Percentiles rank a stretch among this genome's conserved stretches.
Evolutionary conservation across 2,329 filamentous ascomycete genomes (phyloP).

Genomic region (Penicillium rolfsii): DNA sequence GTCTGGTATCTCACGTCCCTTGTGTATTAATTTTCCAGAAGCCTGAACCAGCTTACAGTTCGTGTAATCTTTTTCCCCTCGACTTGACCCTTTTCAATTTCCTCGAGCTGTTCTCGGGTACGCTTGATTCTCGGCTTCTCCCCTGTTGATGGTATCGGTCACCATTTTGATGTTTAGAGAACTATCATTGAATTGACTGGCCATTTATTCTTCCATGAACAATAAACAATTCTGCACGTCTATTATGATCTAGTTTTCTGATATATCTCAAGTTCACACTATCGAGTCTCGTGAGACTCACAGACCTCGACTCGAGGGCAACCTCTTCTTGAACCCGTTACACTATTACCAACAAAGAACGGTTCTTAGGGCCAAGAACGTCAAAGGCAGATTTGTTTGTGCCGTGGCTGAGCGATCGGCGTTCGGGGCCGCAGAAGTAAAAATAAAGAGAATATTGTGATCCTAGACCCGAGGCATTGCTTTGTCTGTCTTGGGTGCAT

Average conservation of each 20-base stretch:
- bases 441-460: conserved; percentile 7
- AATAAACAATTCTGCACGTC: background rate
- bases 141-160: background rate
- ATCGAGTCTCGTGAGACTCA: background rate
- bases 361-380: too few relatives aligned
- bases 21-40: background rate
- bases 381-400: background rate
- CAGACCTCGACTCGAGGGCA: background rate
- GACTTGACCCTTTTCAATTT: background rate
- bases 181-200: background rate
- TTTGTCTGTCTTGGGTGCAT: background rate
- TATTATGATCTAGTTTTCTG: background rate
- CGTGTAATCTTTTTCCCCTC: background rate
- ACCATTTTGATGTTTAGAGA: background rate
- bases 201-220: background rate
- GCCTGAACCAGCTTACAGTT: background rate
- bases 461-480: background rate
- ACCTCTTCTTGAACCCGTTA: background rate
- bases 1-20: background rate
- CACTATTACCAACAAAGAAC: background rate
- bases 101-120: background rate
- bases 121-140: background rate
- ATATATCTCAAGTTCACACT: background rate
- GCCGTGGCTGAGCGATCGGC: background rate
- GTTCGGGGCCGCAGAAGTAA: background rate